Evolutionary conservation across 768 basidiomycete genomes (phyloP).

Genomic region (Amanita muscaria): DNA sequence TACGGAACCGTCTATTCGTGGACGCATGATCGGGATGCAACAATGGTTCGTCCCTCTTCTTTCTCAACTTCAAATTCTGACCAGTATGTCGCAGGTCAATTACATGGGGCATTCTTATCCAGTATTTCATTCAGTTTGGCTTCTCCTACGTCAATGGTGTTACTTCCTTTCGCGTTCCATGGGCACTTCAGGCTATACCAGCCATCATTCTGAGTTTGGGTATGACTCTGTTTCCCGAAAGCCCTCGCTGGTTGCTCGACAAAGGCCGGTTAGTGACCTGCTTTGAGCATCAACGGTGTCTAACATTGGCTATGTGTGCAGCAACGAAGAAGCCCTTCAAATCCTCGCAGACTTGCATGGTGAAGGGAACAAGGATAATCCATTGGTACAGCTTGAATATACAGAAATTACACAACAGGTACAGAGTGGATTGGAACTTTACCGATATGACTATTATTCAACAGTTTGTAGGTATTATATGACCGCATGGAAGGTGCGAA

Average conservation of each 20-base stretch:
- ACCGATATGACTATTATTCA: too few species aligned
- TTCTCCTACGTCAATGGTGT: conserved; percentile 63
- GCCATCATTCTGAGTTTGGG: conserved; percentile 60
- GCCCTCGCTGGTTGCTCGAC: conserved; percentile 67
- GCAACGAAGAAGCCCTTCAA: conserved; percentile 55
- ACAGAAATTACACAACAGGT: conserved; percentile 56
- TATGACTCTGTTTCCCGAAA: conserved; percentile 63
- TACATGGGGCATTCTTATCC: conserved; percentile 74
- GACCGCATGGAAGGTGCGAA: conserved; percentile 70
- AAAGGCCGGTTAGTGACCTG: too few species aligned
- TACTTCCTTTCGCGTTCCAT: conserved; percentile 73
- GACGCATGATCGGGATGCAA: conserved; percentile 66
- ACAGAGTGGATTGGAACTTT: too few species aligned
- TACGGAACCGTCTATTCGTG: conserved; percentile 62
- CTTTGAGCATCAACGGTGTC: too few species aligned
- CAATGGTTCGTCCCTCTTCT: conserved; percentile 78
- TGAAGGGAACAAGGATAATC: conserved; percentile 43
- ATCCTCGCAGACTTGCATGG: conserved; percentile 73
- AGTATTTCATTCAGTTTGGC: conserved; percentile 70
- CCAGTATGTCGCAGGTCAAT: too few species aligned
- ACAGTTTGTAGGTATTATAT: too few species aligned
- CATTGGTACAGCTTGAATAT: conserved; percentile 61
- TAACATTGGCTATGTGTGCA: too few species aligned
- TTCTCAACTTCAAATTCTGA: too few species aligned
- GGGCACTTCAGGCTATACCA: conserved; percentile 74